A percentile compares a stretch with the other conserved stretches of the same genome.
Evolutionary conservation across 1,284 basidiomycete species (phyloP).

Genomic region (Leccinum angustisporum): DNA sequence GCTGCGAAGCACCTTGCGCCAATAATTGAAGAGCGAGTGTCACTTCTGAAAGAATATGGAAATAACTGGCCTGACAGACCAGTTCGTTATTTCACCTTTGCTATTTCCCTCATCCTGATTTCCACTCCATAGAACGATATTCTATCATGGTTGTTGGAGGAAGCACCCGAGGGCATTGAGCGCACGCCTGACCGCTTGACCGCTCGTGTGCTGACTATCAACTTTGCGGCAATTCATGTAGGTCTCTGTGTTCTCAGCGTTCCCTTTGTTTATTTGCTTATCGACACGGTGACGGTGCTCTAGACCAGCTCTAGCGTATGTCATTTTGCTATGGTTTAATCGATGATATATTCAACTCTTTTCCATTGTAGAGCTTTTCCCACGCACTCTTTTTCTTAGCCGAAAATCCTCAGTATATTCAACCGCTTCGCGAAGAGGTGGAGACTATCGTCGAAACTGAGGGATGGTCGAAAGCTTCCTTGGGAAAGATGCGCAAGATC

Average conservation of each 20-base stretch:
- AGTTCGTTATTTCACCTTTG: slow-evolving; percentile 21
- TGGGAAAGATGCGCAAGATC: neutral
- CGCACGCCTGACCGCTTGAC: slow-evolving; percentile 32
- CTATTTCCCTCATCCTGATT: slow-evolving; percentile 15
- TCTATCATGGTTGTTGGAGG: slow-evolving; percentile 46
- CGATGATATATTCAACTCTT: neutral
- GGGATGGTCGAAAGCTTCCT: neutral
- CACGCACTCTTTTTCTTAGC: neutral
- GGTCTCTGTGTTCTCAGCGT: neutral
- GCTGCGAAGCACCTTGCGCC: slow-evolving; percentile 32
- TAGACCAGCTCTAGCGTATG: slow-evolving; percentile 16
- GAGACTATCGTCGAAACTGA: neutral
- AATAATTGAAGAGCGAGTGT: slow-evolving; percentile 38
- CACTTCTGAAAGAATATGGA: slow-evolving; percentile 33
- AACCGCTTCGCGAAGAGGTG: neutral
- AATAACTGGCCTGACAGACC: slow-evolving; percentile 40
- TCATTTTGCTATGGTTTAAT: neutral
- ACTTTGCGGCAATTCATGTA: slow-evolving; percentile 42
- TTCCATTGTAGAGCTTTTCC: neutral
- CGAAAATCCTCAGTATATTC: neutral
- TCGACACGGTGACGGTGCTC: neutral
- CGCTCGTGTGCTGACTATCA: slow-evolving; percentile 33
- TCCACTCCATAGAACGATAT: slow-evolving; percentile 11
- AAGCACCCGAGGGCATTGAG: slow-evolving; percentile 31
- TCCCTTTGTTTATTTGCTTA: neutral